Evolutionary conservation across 2,329 filamentous ascomycete genomes (phyloP), one percentile per base, ranked within the genome.

Genomic region (Mariannaea sp.): DNA sequence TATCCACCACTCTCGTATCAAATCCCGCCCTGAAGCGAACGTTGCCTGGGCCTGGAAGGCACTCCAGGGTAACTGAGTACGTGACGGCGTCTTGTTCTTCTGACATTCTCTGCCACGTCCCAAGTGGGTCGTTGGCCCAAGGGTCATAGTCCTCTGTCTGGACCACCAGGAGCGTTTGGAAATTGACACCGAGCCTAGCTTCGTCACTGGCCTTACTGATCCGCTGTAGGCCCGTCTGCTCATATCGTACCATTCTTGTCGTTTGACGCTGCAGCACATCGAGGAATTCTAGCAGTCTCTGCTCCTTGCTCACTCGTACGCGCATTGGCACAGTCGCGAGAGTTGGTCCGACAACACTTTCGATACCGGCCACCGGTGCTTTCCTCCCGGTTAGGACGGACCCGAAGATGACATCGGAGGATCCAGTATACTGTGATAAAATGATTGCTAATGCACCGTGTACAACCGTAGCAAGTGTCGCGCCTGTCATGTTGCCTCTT

Each of bases 241-340:
- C 52, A n/a, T 30, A 53, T 2, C 50, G 19, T 4, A 55, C 53
- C 55, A 60, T 58, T 7, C 50, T 52, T 4, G 24, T 26, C 2
- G 49, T 30, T 16, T 57, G 48, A 1, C 24, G 2, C n/a, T 65
- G 58, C 0, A 63, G 24, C 0, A 64, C 60, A 16, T 76, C 64
- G 13, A 84, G 65, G 49, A 75, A 80, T 16, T 76, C 66, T 0
- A 58, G 55, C 7, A 77, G 65, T 0, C 63, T 61, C 13, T 45
- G 32, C 3, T 50, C n/a, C 2, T 16, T 38, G 78, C 68, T 61
- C 13, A 63, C 7, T 0, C 33, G 26, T 9, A 66, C 38, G 0
- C 62, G 53, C 4, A 67, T 24, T 2, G 65, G 66, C 0, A 68
- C 38, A 7, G 47, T 49, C 20, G 47, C 38, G 12, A 49, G 42